These are phyloP conservation scores for Vaccinium vitisidaea DNA, from an alignment of 148 eudicot species.

Conservation along the genomic window DNA sequence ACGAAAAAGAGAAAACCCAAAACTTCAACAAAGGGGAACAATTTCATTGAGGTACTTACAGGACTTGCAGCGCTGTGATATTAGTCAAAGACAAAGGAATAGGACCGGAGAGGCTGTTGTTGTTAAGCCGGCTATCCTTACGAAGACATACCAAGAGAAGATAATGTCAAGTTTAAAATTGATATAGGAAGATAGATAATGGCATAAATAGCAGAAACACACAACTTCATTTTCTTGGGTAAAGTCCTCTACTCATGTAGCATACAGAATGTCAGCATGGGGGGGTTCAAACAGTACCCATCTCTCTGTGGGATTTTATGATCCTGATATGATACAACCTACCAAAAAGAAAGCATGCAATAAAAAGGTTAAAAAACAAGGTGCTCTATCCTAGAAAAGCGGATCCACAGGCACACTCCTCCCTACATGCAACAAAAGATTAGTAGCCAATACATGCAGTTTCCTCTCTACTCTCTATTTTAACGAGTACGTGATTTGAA, in stretches of 20 bases:
- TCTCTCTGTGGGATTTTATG: background rate
- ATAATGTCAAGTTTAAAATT: background rate
- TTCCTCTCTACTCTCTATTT: background rate
- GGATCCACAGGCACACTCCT: background rate
- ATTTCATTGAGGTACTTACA: conserved; percentile 26
- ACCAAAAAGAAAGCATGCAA: background rate
- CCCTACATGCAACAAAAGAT: background rate
- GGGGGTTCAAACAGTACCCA: background rate
- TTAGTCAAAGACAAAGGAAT: conserved; percentile 31
- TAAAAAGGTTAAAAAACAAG: background rate
- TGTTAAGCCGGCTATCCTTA: conserved; percentile 35
- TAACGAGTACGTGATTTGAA: background rate
- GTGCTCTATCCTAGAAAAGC: background rate
- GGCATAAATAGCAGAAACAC: background rate
- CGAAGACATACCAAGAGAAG: conserved; percentile 14
- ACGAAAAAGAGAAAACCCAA: background rate
- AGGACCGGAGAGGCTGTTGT: conserved; percentile 32
- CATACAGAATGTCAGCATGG: background rate
- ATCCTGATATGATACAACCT: conserved; percentile 6
- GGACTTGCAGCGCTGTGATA: conserved; percentile 26
- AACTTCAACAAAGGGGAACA: background rate
- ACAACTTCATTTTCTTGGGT: background rate
- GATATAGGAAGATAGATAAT: background rate
- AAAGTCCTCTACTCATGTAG: background rate
- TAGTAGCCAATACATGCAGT: background rate